Evolutionary conservation across 345 rosid genomes (phyloP), one percentile per base, ranked within the genome.

Genomic region (Pistacia integerrima): DNA sequence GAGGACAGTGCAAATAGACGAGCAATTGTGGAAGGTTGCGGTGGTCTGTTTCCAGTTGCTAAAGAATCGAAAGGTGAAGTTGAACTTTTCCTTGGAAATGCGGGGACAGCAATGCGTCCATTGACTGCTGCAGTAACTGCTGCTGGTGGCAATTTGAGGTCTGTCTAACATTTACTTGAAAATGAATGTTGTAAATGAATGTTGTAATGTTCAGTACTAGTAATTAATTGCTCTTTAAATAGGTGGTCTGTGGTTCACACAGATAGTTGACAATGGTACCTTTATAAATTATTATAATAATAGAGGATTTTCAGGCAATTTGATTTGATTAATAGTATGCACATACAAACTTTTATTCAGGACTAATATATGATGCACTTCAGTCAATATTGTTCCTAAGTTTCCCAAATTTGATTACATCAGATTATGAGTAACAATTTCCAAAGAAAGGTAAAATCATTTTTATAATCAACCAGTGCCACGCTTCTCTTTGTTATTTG

Each of bases 51-150:
- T 81, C 97, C 94, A 0, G 92, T 86, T 55, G 89, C 90, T 13
- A 75, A 79, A 69, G 91, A 81, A 69, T 73, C 90, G 35, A 88
- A 83, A 62, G 76, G 80, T 54, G 92, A 86, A 81, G 77, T 93
- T 20, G 87, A 87, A 80, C 91, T 96, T 82, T 96, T 92, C 91
- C 95, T 96, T 3, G 98, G 99, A 48, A 93, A 96, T 84, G 98
- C 97, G 3, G 97, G 98, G 79, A 96, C 98, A 11, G 97, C 99
- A 18, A 93, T 96, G 97, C 97, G 98, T 33, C 98, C 98, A 38
- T 83, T 96, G 82, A 96, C 98, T 4, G 97, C 97, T 82, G 95
- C 97, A 25, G 89, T 96, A 75, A 87, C 92, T 52, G 97, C 89
- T 74, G 97, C 98, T 0, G 98, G 98, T 79, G 99, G 98, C 58